Base-by-base conservation (phyloP, 2,329 filamentous ascomycete genomes). In the Cadophora sp. region DNA sequence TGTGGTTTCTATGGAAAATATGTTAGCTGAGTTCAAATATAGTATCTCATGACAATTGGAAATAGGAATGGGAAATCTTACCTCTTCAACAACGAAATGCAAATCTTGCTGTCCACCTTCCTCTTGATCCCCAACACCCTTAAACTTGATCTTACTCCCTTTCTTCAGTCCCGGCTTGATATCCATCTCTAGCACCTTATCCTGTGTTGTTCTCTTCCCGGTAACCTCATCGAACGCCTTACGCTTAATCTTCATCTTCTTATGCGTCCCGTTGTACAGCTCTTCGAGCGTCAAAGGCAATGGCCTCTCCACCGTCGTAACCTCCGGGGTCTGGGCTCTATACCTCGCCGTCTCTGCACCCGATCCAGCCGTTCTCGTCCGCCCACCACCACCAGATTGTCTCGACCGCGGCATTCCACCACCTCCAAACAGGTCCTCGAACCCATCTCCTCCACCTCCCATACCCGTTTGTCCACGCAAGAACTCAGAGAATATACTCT, bases 171-270 rank as follows among this genome's bases (percentile, higher is more conserved):
- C 96, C 6, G 93, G 90, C 82, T 97, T 98, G 81, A 99, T 97
- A 56, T 94, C 93, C 62, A 98, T 95, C 77, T 97, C 94, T 36
- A 99, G 83, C 20, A 97, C 93, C 76, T 94, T 92, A 74, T 99
- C 96, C 68, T 94, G 92, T 3, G 90, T 91, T 51, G 88, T 92
- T 73, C 94, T 89, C 83, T 97, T 97, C 66, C 93, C 93, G 0
- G 85, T 89, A 22, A 89, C 81, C 47, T 83, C 84, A 79, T 99
- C 96, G 78, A 93, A 98, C 20, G 91, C 94, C 87, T 98, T 98
- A 76, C 95, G 88, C 84, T 97, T 97, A 71, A 98, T 97, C 83
- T 96, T 97, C 86, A 99, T 93, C 85, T 97, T 97, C 87, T 99
- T 99, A 59, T 91, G 93, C 43, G 89, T 88, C 48, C 96, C 96